Percentiles rank a stretch among this genome's conserved stretches.
These are phyloP conservation scores for Circinella umbellata DNA, from an alignment of 371 early-diverging fungal genomes.

Conservation along the genomic window DNA sequence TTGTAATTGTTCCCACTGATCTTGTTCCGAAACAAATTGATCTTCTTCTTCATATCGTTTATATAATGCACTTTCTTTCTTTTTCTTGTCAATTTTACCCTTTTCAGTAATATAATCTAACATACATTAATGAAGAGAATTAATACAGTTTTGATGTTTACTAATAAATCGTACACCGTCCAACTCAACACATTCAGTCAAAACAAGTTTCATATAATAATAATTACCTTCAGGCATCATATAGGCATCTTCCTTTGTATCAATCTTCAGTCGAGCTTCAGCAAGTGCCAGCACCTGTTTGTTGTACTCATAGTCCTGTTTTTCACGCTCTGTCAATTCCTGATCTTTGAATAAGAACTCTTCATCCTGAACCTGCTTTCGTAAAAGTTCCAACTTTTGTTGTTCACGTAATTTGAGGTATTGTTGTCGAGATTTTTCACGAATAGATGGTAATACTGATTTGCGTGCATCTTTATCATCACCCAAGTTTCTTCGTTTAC, in stretches of 20 bases:
- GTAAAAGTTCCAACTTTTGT: slow-evolving; percentile 77
- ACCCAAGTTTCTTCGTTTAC: slow-evolving; percentile 77
- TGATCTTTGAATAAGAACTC: slow-evolving; percentile 80
- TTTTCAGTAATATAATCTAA: slow-evolving; percentile 88
- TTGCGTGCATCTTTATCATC: slow-evolving; percentile 77
- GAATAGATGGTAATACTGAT: slow-evolving; percentile 71
- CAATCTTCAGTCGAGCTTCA: slow-evolving; percentile 83
- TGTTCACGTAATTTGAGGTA: slow-evolving; percentile 90
- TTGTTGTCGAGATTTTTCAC: slow-evolving; percentile 87
- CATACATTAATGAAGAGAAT: neutral
- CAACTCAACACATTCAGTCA: neutral
- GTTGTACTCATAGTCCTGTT: slow-evolving; percentile 77
- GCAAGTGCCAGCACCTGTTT: slow-evolving; percentile 83
- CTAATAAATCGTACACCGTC: too few species aligned
- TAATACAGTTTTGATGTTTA: neutral
- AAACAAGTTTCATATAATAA: neutral
- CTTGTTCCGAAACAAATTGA: slow-evolving; percentile 89
- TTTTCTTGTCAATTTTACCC: slow-evolving; percentile 93
- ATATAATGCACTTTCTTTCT: slow-evolving; percentile 87
- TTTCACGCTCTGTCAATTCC: slow-evolving; percentile 81
- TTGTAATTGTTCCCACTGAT: slow-evolving; percentile 92
- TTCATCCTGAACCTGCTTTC: slow-evolving; percentile 86
- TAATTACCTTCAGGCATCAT: slow-evolving; percentile 89
- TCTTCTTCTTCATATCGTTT: slow-evolving; percentile 87
- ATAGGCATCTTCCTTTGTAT: slow-evolving; percentile 83